Conservation (phyloP, 305 asterid genomes). For the Coffea humblotiana region DNA sequence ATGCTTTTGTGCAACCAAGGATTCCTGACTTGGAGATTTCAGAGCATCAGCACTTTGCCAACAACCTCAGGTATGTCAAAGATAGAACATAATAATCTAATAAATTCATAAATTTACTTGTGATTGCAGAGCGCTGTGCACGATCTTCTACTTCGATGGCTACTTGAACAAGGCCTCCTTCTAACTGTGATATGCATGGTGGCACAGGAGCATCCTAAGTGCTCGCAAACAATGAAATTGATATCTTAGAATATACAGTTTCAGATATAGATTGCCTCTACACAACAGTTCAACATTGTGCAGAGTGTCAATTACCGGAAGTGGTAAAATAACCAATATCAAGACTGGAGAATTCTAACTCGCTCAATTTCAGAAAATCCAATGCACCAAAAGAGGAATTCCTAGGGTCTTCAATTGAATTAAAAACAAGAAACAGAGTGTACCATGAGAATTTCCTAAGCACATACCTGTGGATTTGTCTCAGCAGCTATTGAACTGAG, state of each 20-base stretch:
- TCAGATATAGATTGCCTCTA: background rate
- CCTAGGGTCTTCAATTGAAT: background rate
- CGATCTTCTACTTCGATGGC: constrained; percentile 99
- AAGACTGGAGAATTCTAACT: background rate
- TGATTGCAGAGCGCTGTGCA: constrained; percentile 92
- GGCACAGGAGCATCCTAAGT: constrained; percentile 99
- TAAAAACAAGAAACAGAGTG: background rate
- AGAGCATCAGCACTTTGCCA: background rate
- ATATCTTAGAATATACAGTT: constrained; percentile 1
- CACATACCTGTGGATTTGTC: constrained; percentile 88
- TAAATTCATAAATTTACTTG: constrained; percentile 47
- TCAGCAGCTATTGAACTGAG: constrained; percentile 97
- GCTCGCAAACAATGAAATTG: constrained; percentile 19
- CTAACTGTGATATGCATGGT: constrained; percentile 95
- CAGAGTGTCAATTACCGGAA: background rate
- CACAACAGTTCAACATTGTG: background rate
- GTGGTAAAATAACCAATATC: background rate
- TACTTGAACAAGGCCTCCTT: constrained; percentile 96
- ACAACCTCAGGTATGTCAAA: background rate
- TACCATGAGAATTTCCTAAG: constrained; percentile 6
- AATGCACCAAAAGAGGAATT: background rate
- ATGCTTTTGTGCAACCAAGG: background rate
- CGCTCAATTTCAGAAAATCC: background rate
- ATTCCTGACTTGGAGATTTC: background rate
- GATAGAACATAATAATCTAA: background rate